phyloP scores from a whole-genome alignment of 2,329 filamentous ascomycete species.

The Colletotrichum melonis region DNA sequence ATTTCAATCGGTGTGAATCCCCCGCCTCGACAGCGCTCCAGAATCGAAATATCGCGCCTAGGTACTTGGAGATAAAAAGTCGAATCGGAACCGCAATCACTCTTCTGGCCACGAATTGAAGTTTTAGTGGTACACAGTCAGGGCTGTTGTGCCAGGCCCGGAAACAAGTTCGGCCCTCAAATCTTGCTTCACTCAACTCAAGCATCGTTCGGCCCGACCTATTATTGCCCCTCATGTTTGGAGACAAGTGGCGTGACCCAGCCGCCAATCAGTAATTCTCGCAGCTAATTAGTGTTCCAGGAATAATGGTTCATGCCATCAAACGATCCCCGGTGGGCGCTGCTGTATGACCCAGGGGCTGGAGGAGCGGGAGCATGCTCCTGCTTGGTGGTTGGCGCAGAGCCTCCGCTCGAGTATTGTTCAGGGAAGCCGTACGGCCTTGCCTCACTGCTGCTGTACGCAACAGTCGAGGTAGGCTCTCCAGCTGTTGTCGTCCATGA shows the following conservation, averaged over 20 bases:
- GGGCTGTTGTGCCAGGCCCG: constrained; percentile 1
- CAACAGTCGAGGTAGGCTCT: constrained; percentile 55
- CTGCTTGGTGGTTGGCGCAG: constrained; percentile 46
- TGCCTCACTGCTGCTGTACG: constrained; percentile 58
- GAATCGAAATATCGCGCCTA: constrained; percentile 21
- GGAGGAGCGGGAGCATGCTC: constrained; percentile 45
- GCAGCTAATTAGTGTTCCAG: constrained; percentile 61
- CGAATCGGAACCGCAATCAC: constrained; percentile 24
- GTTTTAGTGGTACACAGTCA: constrained; percentile 25
- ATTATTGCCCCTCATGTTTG: constrained; percentile 15
- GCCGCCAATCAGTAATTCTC: constrained; percentile 9
- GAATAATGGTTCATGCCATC: constrained; percentile 67
- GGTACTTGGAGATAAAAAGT: constrained; percentile 1
- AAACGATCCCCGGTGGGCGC: constrained; percentile 55
- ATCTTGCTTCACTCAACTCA: background rate
- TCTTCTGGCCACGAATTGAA: constrained; percentile 29
- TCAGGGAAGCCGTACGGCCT: constrained; percentile 63
- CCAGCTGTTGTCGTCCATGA: constrained; percentile 64
- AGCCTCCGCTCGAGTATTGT: constrained; percentile 56
- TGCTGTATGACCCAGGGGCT: constrained; percentile 54
- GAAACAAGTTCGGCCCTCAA: constrained; percentile 12
- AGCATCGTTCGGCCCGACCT: constrained; percentile 8
- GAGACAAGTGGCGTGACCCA: constrained; percentile 8
- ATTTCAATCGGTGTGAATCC: background rate
- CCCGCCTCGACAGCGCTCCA: background rate